Evolutionary conservation across 306 rosid genomes (phyloP).

Genomic region (apple (Malus domestica)): DNA sequence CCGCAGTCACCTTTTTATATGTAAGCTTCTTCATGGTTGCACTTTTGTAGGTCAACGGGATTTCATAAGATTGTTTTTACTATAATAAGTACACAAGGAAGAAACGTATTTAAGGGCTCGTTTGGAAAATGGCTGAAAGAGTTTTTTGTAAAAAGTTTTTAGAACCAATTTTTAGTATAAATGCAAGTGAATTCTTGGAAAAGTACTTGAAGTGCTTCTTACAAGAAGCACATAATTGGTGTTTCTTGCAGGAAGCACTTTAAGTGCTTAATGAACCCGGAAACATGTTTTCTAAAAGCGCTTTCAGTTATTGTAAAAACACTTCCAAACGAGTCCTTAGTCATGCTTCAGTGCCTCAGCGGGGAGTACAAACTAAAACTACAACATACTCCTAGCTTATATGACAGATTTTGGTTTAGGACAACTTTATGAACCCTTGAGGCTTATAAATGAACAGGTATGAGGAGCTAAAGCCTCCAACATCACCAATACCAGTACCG

Average conservation of each 20-base stretch:
- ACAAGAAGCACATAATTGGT: too few relatives aligned
- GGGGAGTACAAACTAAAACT: too few relatives aligned
- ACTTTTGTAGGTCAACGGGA: not conserved
- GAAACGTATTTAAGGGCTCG: not conserved
- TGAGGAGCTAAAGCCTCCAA: slow-evolving; percentile 92
- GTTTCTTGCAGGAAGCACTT: too few relatives aligned
- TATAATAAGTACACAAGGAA: not conserved
- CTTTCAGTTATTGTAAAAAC: too few relatives aligned
- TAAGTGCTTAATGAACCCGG: too few relatives aligned
- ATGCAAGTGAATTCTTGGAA: too few relatives aligned
- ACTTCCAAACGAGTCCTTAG: not conserved
- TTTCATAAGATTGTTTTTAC: not conserved
- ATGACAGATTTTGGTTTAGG: not conserved
- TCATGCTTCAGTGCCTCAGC: too few relatives aligned
- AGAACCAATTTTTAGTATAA: too few relatives aligned
- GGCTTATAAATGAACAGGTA: slow-evolving; percentile 44
- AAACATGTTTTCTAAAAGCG: too few relatives aligned
- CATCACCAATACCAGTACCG: slow-evolving; percentile 68
- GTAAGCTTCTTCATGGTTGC: slow-evolving; percentile 37
- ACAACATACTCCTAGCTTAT: not conserved
- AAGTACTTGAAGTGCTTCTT: too few relatives aligned
- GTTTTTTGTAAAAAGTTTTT: too few relatives aligned
- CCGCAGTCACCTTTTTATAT: slow-evolving; percentile 65
- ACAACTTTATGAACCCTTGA: not conserved
- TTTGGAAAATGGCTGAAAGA: too few relatives aligned